Percentiles rank a stretch among this genome's conserved stretches.
phyloP scores from a whole-genome alignment of 1,284 basidiomycete genomes.

The Fomitopsis betulina region DNA sequence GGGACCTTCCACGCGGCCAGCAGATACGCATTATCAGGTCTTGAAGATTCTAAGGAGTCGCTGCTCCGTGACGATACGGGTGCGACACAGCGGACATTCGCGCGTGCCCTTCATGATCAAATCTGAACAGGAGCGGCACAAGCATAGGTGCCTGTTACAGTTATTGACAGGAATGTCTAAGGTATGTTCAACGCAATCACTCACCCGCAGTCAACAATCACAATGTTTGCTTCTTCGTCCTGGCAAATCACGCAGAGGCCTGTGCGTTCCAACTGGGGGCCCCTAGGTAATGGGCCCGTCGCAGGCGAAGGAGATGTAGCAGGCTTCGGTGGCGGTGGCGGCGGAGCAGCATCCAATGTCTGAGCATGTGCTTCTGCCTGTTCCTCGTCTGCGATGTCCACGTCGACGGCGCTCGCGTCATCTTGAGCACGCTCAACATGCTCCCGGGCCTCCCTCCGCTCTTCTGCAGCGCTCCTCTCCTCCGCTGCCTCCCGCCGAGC shows the following conservation, averaged over 20 bases:
- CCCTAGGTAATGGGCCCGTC: slow-evolving; percentile 24
- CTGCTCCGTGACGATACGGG: slow-evolving; percentile 78
- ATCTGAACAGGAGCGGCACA: slow-evolving; percentile 83
- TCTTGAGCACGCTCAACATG: neutral
- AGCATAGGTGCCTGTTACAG: slow-evolving; percentile 66
- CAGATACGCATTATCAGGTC: slow-evolving; percentile 34
- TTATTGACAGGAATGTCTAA: neutral
- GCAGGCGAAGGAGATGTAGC: slow-evolving; percentile 22
- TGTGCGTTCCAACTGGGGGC: slow-evolving; percentile 49
- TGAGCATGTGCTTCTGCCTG: neutral
- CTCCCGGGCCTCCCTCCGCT: slow-evolving; percentile 9
- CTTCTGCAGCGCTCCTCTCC: slow-evolving; percentile 16
- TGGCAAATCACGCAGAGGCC: slow-evolving; percentile 88
- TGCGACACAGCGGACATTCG: slow-evolving; percentile 85
- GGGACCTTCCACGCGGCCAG: neutral
- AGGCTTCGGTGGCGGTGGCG: slow-evolving; percentile 10
- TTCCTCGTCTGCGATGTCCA: neutral
- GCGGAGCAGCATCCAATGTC: neutral
- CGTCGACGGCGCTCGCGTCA: neutral
- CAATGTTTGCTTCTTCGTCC: slow-evolving; percentile 87
- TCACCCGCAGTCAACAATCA: slow-evolving; percentile 90
- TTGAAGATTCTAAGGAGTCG: slow-evolving; percentile 79
- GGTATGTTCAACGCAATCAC: slow-evolving; percentile 22
- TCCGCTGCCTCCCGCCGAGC: slow-evolving; percentile 31
- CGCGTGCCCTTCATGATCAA: slow-evolving; percentile 74